Evolutionary conservation across 331 rosid species (phyloP).

Genomic region (Quercus phellos): DNA sequence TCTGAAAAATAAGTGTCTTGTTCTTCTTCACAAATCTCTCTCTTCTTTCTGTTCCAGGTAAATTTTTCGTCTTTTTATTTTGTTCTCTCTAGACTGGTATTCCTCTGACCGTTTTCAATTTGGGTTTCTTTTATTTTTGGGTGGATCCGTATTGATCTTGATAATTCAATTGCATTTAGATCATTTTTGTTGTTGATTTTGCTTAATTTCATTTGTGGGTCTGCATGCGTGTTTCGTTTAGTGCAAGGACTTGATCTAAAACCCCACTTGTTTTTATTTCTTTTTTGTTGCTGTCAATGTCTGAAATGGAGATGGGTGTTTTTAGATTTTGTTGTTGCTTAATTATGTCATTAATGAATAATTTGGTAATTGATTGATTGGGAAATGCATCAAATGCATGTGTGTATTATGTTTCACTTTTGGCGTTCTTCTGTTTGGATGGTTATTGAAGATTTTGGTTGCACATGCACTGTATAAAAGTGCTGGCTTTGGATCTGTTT

Average conservation of each 20-base stretch:
- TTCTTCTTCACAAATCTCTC: conserved; percentile 13
- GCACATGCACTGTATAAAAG: not conserved
- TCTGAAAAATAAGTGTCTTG: conserved; percentile 30
- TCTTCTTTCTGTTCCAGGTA: conserved; percentile 36
- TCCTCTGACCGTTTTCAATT: not conserved
- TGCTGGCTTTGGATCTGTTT: not conserved
- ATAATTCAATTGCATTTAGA: conserved; percentile 20
- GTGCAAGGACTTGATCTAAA: not conserved
- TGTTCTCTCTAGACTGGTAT: conserved; percentile 7
- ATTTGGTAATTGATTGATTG: conserved; percentile 3
- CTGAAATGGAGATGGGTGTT: conserved; percentile 7
- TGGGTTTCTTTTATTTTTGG: not conserved
- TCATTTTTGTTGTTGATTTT: conserved; percentile 11
- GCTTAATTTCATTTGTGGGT: not conserved
- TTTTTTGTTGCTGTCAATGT: conserved; percentile 11
- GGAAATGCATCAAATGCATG: conserved; percentile 5
- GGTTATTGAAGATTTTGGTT: conserved; percentile 8
- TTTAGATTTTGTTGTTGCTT: conserved; percentile 16
- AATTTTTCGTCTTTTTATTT: not conserved
- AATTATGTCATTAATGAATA: not conserved
- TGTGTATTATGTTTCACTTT: not conserved
- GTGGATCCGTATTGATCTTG: conserved; percentile 12
- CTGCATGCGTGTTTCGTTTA: conserved; percentile 26
- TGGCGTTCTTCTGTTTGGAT: conserved; percentile 9
- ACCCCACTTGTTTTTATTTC: conserved; percentile 4